Evolutionary conservation across 306 rosid species (phyloP), one percentile per base, ranked within the genome.

Genomic region (Cicer pinnatifidum): DNA sequence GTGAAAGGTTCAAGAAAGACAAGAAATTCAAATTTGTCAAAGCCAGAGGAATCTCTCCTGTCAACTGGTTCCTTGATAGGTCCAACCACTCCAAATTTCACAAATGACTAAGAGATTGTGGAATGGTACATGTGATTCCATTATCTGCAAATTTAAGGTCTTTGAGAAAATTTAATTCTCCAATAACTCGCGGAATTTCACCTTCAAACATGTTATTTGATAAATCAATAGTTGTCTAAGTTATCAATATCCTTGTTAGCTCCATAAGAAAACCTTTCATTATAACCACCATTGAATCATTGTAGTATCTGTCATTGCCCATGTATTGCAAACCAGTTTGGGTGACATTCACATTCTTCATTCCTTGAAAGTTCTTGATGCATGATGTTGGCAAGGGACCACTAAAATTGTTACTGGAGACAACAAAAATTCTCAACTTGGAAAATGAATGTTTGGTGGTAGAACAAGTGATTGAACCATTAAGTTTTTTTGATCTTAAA

Each of bases 111-210:
- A 88, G 3, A 0, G 79, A 61, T 3, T 53, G 9, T 41, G 88
- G 87, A 58, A 82, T 82, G 0, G 0, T 11, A 11, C 87, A 79
- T 11, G 2, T 63, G 15, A 87, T 71, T 63, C 9, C n/a, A 52
- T 88, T 84, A 33, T 80, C 69, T 0, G 85, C 78, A 39, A 84
- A 37, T 19, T 78, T 85, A 41, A 83, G 73, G 1, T 82, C 83
- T 69, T 1, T 58, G 5, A 87, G 75, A 11, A 62, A 77, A 12
- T 6, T 9, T 35, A 87, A 43, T 20, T 41, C 54, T 37, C 80
- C 85, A 66, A 84, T 47, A 9, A 7, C 40, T 4, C 8, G 8
- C 13, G 56, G 9, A 19, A 19, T 19, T 19, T 19, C 20, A 19
- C 20, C 20, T 19, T 19, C 20, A 19, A 19, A 19, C 20, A 19